phyloP scores from a whole-genome alignment of 75 land plant species.

The Selaginella moellendorffii region DNA sequence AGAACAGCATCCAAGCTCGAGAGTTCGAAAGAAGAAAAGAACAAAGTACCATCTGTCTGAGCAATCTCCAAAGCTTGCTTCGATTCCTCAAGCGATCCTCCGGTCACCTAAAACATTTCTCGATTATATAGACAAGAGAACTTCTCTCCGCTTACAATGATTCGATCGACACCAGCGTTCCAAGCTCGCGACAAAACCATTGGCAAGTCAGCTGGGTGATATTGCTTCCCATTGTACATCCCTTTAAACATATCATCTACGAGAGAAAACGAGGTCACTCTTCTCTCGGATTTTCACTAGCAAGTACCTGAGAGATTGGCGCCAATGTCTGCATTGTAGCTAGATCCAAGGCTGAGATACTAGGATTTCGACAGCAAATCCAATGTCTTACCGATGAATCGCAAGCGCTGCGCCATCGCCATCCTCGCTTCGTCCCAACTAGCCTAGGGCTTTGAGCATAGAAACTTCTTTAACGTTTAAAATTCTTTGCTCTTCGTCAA shows the following conservation, averaged over 20 bases:
- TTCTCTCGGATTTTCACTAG: neutral
- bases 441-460: no score
- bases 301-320: constrained; percentile 21
- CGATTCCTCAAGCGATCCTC: constrained; percentile 87
- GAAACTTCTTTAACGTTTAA: no score
- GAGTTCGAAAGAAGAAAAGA: neutral
- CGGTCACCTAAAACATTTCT: constrained; percentile 49
- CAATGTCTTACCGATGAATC: neutral
- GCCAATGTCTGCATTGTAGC: constrained; percentile 14
- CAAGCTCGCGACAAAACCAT: constrained; percentile 75
- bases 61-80: constrained; percentile 85
- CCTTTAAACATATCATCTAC: constrained; percentile 95
- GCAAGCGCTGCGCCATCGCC: neutral
- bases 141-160: constrained; percentile 38
- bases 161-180: constrained; percentile 80
- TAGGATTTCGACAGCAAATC: no score
- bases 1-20: neutral
- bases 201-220: constrained; percentile 52
- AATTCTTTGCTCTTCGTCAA: no score
- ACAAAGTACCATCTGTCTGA: constrained; percentile 66
- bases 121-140: neutral
- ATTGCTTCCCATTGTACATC: constrained; percentile 74
- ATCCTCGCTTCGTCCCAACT: no score
- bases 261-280: constrained; percentile 3
- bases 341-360: neutral